Evolutionary conservation across 2,329 filamentous ascomycete genomes (phyloP).

Genomic region (Colletotrichum siamense): DNA sequence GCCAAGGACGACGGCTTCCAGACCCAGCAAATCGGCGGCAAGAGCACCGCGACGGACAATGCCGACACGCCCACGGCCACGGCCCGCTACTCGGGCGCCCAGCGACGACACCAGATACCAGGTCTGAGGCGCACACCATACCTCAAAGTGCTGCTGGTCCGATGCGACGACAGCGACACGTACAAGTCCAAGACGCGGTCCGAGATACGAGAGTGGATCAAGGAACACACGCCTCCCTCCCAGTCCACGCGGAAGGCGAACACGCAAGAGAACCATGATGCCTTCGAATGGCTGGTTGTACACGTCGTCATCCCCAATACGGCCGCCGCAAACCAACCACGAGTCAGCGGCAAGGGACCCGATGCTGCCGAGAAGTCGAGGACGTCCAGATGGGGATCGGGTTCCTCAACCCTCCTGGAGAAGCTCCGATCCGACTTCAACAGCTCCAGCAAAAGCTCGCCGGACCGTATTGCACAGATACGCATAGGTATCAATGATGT

Average conservation of each 20-base stretch:
- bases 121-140: slow-evolving; percentile 93
- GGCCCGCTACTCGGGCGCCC: slow-evolving; percentile 43
- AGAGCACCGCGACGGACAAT: slow-evolving; percentile 40
- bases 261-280: slow-evolving; percentile 91
- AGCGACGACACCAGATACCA: slow-evolving; percentile 90
- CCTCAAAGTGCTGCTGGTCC: slow-evolving; percentile 85
- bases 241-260: slow-evolving; percentile 61
- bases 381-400: slow-evolving; percentile 77
- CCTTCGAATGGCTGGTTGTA: slow-evolving; percentile 92
- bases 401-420: slow-evolving; percentile 84
- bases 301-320: slow-evolving; percentile 93
- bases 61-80: slow-evolving; percentile 30
- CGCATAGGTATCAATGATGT: slow-evolving; percentile 76
- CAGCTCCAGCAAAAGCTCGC: slow-evolving; percentile 71
- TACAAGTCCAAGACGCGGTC: slow-evolving; percentile 84
- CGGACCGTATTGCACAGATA: slow-evolving; percentile 85
- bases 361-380: slow-evolving; percentile 70
- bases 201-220: slow-evolving; percentile 90
- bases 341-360: slow-evolving; percentile 59
- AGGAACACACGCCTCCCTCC: slow-evolving; percentile 69
- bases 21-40: slow-evolving; percentile 56
- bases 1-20: slow-evolving; percentile 65
- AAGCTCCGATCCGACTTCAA: slow-evolving; percentile 93
- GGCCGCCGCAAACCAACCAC: slow-evolving; percentile 77
- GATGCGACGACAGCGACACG: slow-evolving; percentile 93